A percentile compares a stretch with the other conserved stretches of the same genome.
phyloP scores from a whole-genome alignment of 202 grass and related monocot species.

The Elaeis oleifera region DNA sequence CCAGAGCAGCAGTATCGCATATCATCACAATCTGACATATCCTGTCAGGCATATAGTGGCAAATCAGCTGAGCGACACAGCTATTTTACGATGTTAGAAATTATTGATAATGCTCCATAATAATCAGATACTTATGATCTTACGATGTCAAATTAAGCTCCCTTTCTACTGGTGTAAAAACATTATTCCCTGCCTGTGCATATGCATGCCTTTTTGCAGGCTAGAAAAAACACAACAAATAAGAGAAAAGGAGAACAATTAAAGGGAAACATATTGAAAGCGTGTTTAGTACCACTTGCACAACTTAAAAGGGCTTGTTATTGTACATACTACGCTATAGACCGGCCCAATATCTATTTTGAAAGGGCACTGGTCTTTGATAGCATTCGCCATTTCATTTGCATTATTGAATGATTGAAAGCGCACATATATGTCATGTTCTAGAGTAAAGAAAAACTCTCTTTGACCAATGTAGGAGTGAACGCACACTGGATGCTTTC shows the following conservation, averaged over 20 bases:
- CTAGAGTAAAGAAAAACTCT: slow-evolving; percentile 78
- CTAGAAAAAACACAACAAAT: slow-evolving; percentile 23
- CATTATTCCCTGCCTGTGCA: slow-evolving; percentile 57
- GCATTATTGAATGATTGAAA: slow-evolving; percentile 71
- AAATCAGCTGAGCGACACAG: background rate
- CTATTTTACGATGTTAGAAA: background rate
- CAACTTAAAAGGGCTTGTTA: slow-evolving; percentile 3
- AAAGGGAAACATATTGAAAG: too few relatives aligned
- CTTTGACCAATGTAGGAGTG: slow-evolving; percentile 64
- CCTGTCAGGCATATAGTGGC: slow-evolving; percentile 29
- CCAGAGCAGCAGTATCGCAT: slow-evolving; percentile 81
- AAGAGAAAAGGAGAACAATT: background rate
- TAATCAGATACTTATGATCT: slow-evolving; percentile 12
- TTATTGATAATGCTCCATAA: too few relatives aligned
- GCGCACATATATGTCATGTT: slow-evolving; percentile 69
- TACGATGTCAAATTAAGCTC: slow-evolving; percentile 94
- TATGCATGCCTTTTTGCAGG: slow-evolving; percentile 86
- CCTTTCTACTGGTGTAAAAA: slow-evolving; percentile 71
- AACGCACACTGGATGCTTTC: slow-evolving; percentile 83
- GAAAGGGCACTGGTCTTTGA: slow-evolving; percentile 70
- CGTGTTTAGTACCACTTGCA: background rate
- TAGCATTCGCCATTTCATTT: slow-evolving; percentile 57
- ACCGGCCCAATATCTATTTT: slow-evolving; percentile 82
- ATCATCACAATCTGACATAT: slow-evolving; percentile 94
- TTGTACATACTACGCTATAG: slow-evolving; percentile 65